A percentile compares a stretch with the other conserved stretches of the same genome.
These are phyloP conservation scores for Kwoniella botswanensis DNA, from an alignment of 768 basidiomycete genomes.

Conservation along the genomic window DNA sequence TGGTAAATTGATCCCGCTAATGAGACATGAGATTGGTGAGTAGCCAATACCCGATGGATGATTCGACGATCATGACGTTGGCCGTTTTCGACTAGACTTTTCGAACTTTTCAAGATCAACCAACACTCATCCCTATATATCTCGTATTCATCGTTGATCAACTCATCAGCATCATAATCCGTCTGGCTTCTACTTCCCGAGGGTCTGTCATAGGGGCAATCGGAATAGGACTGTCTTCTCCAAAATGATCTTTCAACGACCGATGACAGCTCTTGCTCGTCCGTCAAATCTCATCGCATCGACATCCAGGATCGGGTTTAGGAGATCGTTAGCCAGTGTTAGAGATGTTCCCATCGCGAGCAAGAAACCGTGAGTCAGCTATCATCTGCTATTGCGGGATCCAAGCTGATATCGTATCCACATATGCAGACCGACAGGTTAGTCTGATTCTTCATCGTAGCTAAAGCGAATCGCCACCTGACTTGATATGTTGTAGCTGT, in stretches of 20 bases:
- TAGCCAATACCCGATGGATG: conserved; percentile 14
- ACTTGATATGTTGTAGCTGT: conserved; percentile 64
- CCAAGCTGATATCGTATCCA: conserved; percentile 1
- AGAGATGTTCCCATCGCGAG: conserved; percentile 23
- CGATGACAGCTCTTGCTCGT: conserved; percentile 24
- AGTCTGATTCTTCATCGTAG: not conserved
- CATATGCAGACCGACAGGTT: conserved; percentile 27
- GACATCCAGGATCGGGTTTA: conserved; percentile 19
- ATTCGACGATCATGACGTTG: conserved; percentile 26
- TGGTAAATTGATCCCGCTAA: conserved; percentile 24
- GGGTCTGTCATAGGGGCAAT: no score
- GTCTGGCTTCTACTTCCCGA: no score
- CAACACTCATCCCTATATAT: no score
- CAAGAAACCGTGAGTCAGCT: conserved; percentile 35
- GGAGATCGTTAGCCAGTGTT: conserved; percentile 33
- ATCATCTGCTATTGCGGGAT: not conserved
- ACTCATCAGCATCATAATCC: no score
- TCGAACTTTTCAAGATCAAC: not conserved
- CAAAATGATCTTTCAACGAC: conserved; percentile 19
- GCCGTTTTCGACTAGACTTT: not conserved
- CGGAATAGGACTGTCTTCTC: no score
- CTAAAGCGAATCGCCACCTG: not conserved
- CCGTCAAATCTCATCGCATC: conserved; percentile 21
- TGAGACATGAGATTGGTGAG: not conserved
- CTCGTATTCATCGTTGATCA: not conserved